phyloP scores from a whole-genome alignment of 768 basidiomycete species.

The Phlebiopsis flavidoalba region DNA sequence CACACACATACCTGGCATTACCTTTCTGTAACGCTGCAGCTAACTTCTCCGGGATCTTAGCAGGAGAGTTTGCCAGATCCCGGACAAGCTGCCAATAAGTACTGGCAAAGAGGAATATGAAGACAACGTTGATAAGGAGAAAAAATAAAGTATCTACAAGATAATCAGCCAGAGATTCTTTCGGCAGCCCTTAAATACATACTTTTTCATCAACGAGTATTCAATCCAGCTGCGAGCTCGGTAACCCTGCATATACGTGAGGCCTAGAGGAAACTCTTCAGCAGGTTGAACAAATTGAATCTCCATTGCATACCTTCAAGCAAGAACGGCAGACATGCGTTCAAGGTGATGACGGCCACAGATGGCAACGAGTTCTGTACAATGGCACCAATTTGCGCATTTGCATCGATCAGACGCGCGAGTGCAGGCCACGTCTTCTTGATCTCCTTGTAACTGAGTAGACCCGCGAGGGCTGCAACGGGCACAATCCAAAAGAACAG shows the following conservation, averaged over 20 bases:
- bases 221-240: constrained; percentile 91
- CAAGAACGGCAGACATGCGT: constrained; percentile 83
- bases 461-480: constrained; percentile 77
- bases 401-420: constrained; percentile 76
- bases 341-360: constrained; percentile 84
- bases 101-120: constrained; percentile 88
- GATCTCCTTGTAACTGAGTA: constrained; percentile 92
- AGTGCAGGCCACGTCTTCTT: constrained; percentile 88
- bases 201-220: constrained; percentile 91
- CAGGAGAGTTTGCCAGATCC: constrained; percentile 90
- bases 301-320: constrained; percentile 60
- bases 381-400: constrained; percentile 74
- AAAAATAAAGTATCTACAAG: constrained; percentile 85
- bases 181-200: constrained; percentile 18
- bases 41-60: constrained; percentile 90
- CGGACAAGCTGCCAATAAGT: constrained; percentile 90
- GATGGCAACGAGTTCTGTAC: constrained; percentile 95
- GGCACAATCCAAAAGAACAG: constrained; percentile 93
- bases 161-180: constrained; percentile 4
- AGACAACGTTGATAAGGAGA: constrained; percentile 87
- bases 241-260: constrained; percentile 90
- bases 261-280: constrained; percentile 28
- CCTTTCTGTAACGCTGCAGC: constrained; percentile 79
- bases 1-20: constrained; percentile 50
- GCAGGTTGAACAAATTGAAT: neutral